phyloP scores from a whole-genome alignment of 257 asterid genomes.

The Paulownia fortunei region DNA sequence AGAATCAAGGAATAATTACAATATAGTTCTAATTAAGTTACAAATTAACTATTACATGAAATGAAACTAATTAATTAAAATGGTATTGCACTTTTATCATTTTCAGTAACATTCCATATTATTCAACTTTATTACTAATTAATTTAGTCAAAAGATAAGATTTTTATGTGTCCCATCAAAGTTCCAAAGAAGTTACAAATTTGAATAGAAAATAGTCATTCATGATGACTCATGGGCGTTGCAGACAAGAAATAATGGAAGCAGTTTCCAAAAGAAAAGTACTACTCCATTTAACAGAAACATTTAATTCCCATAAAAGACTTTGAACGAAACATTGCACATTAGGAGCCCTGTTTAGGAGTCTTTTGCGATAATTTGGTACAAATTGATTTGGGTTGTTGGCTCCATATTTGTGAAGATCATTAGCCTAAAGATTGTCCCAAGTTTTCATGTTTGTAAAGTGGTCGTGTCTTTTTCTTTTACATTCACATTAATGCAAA shows the following conservation, averaged over 20 bases:
- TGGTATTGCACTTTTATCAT: not conserved
- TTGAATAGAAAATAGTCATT: slow-evolving; percentile 15
- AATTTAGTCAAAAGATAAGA: slow-evolving; percentile 21
- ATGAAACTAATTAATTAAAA: not conserved
- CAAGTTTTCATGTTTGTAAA: not conserved
- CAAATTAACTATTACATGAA: not conserved
- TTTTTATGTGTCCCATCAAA: not conserved
- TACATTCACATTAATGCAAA: not conserved
- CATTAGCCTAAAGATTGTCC: slow-evolving; percentile 4
- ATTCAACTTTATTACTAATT: not conserved
- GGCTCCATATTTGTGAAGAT: not conserved
- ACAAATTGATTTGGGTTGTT: slow-evolving; percentile 5
- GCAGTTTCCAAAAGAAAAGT: slow-evolving; percentile 16
- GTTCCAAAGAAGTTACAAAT: not conserved
- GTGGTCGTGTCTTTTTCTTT: not conserved
- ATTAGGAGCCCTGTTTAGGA: not conserved
- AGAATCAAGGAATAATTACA: not conserved
- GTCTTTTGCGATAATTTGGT: not conserved
- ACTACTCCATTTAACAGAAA: not conserved
- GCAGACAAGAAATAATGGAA: slow-evolving; percentile 1
- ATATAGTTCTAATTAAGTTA: not conserved
- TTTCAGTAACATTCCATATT: not conserved
- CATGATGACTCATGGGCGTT: slow-evolving; percentile 22
- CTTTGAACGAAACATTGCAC: slow-evolving; percentile 8
- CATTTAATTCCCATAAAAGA: slow-evolving; percentile 20